phyloP scores from a whole-genome alignment of 2,329 filamentous ascomycete species.

The Dendryphion nanum region DNA sequence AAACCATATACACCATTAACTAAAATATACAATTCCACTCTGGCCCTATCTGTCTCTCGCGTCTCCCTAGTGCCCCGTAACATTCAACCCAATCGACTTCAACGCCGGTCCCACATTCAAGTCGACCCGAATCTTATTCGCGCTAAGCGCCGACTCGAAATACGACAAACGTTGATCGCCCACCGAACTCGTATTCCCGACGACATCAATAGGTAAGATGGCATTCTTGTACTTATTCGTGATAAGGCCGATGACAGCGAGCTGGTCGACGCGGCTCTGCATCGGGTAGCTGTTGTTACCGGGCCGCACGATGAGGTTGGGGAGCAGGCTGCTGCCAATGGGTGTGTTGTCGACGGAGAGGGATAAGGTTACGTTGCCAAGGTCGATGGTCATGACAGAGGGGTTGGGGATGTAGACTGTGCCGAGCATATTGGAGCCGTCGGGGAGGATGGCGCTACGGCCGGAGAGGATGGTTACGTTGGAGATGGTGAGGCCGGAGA shows the following conservation, averaged over 20 bases:
- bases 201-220: conserved; percentile 55
- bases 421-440: conserved; percentile 61
- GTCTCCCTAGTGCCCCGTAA: no score
- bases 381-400: conserved; percentile 62
- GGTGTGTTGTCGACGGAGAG: conserved; percentile 53
- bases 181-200: conserved; percentile 53
- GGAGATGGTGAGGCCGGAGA: conserved; percentile 53
- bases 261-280: conserved; percentile 54
- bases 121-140: conserved; percentile 51
- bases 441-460: conserved; percentile 29
- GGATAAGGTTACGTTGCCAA: conserved; percentile 65
- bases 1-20: no score
- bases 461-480: conserved; percentile 50
- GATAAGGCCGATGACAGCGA: conserved; percentile 48
- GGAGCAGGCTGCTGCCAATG: conserved; percentile 58
- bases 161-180: conserved; percentile 54
- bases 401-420: conserved; percentile 62
- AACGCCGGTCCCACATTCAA: conserved; percentile 45
- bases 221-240: conserved; percentile 52
- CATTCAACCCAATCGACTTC: conserved; percentile 23
- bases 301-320: conserved; percentile 58
- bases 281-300: conserved; percentile 58
- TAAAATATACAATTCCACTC: no score
- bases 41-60: no score
- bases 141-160: conserved; percentile 55